Percentiles rank a stretch among this genome's conserved stretches.
Evolutionary conservation across 208 protist species (phyloP).

Genomic region (Chromosphaera perkinsii): DNA sequence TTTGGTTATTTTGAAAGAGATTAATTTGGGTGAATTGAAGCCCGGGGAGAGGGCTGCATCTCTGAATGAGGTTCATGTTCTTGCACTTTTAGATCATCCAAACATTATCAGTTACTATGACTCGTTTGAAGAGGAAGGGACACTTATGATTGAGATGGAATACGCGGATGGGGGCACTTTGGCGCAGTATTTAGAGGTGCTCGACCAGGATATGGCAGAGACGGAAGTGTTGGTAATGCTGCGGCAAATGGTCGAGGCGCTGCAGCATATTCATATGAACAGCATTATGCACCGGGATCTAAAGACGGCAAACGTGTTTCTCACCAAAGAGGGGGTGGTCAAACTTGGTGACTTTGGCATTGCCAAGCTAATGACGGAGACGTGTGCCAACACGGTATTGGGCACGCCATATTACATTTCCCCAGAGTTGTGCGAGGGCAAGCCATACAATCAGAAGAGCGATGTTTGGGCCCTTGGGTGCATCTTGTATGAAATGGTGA

Average conservation of each 20-base stretch:
- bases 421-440: slow-evolving; percentile 27
- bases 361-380: background rate
- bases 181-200: slow-evolving; percentile 55
- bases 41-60: too few relatives aligned
- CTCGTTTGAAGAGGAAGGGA: slow-evolving; percentile 66
- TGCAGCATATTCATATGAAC: slow-evolving; percentile 50
- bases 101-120: slow-evolving; percentile 76
- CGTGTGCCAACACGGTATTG: background rate
- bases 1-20: too few relatives aligned
- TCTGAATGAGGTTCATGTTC: too few relatives aligned
- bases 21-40: too few relatives aligned
- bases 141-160: slow-evolving; percentile 51
- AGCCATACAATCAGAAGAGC: slow-evolving; percentile 33
- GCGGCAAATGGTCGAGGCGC: slow-evolving; percentile 42
- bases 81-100: too few relatives aligned
- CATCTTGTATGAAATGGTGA: slow-evolving; percentile 45
- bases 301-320: slow-evolving; percentile 60
- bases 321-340: slow-evolving; percentile 35
- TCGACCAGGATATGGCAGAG: slow-evolving; percentile 54
- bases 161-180: slow-evolving; percentile 11
- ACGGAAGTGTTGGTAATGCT: slow-evolving; percentile 49
- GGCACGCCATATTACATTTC: slow-evolving; percentile 45
- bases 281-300: slow-evolving; percentile 63
- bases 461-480: slow-evolving; percentile 47
- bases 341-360: slow-evolving; percentile 54